Evolutionary conservation across 2,329 filamentous ascomycete species (phyloP), one percentile per base, ranked within the genome.

Genomic region (Knufia fluminis): DNA sequence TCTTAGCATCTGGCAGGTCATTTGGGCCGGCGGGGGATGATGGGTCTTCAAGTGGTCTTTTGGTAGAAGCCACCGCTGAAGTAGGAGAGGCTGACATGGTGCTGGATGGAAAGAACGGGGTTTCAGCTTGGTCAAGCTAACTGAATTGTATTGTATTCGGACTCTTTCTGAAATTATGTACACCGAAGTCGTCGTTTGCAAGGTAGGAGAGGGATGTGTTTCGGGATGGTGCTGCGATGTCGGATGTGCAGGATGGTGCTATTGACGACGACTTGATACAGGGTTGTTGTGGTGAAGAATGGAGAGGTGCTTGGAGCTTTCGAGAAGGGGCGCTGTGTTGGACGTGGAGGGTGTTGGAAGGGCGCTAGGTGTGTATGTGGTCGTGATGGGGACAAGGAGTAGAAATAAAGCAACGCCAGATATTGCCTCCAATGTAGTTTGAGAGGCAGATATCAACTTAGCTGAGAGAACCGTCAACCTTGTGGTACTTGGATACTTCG

Each of bases 1-100:
- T 86, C 74, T 98, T 98, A 55, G 92, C 92, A 61, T 98, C 92
- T 48, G 94, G 92, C 66, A 96, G 90, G 62, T 97, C 92, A 65
- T 80, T 88, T 33, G 85, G 84, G 55, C 86, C 86, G 26, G 89
- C 94, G 31, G 92, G 92, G 8, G 92, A 98, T 16, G 92, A 97
- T 9, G 91, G 86, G 65, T 97, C 92, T 75, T 98, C 92, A 57
- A 98, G 81, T 54, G 92, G 92, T 64, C 92, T 89, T 79, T 98
- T 98, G 56, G 71, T 67, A 55, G 71, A 72, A 56, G 71, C 67
- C 52, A 72, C 64, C 51, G 67, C 71, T 53, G 68, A 71, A 56
- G 62, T 64, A 49, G 71, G 71, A 57, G 70, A 88, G 56, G 83
- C 78, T 71, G 85, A 89, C 85, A 90, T 90, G 60, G 68, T 79